Percentiles rank a stretch among this genome's conserved stretches.
Conservation (phyloP, 768 basidiomycete species). For the Hemileccinum impolitum region DNA sequence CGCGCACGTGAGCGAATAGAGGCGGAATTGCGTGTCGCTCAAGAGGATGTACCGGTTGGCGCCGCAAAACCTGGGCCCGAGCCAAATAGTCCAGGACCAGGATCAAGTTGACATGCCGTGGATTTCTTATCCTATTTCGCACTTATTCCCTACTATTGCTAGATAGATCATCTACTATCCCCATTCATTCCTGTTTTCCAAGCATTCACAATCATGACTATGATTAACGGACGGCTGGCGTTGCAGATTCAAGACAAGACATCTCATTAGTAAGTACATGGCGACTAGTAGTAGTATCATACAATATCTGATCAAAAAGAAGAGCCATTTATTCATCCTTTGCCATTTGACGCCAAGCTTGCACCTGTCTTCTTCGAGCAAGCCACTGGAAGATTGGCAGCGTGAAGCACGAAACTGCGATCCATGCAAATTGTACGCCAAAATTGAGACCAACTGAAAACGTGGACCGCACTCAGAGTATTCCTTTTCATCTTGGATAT, state of each 20-base stretch:
- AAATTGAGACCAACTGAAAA: conserved; percentile 58
- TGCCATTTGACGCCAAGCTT: conserved; percentile 13
- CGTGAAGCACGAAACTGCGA: conserved; percentile 50
- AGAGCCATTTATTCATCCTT: not conserved
- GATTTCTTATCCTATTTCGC: conserved; percentile 5
- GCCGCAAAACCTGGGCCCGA: conserved; percentile 20
- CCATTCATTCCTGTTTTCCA: conserved; percentile 26
- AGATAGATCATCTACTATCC: conserved; percentile 22
- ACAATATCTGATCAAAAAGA: not conserved
- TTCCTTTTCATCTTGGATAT: not conserved
- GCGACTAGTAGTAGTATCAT: not conserved
- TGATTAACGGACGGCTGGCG: conserved; percentile 11
- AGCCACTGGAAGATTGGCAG: conserved; percentile 50
- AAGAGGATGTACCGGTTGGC: conserved; percentile 18
- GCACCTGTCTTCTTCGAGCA: conserved; percentile 27
- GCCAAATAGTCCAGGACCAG: conserved; percentile 15
- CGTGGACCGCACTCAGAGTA: not conserved
- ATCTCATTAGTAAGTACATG: too few species aligned
- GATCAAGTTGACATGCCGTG: conserved; percentile 16
- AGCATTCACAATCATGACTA: conserved; percentile 14
- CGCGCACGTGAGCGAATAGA: conserved; percentile 93
- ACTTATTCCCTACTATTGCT: conserved; percentile 16
- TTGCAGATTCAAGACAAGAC: not conserved
- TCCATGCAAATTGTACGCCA: conserved; percentile 57
- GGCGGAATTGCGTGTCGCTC: conserved; percentile 57